These are phyloP conservation scores for Nakaseomyces kungkrabaensis DNA, from an alignment of 1,139 yeast genomes.

Conservation along the genomic window DNA sequence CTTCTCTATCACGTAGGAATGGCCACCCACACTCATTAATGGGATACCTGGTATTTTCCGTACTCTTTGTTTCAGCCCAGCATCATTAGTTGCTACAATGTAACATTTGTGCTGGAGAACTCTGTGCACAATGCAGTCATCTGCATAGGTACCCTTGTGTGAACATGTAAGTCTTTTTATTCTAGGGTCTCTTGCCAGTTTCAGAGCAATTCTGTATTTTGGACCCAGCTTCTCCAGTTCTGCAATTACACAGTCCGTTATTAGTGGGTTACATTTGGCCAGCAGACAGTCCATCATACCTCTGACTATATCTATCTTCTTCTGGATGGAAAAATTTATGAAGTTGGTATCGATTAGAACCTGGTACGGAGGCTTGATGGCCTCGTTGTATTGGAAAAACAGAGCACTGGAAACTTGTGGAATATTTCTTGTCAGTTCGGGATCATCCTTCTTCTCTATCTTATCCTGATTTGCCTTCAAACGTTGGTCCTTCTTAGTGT, in stretches of 20 bases:
- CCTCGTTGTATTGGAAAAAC: conserved; percentile 87
- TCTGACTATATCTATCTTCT: conserved; percentile 81
- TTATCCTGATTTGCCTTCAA: conserved; percentile 33
- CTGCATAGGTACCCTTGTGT: conserved; percentile 95
- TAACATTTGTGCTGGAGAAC: conserved; percentile 94
- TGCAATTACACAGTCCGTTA: conserved; percentile 97
- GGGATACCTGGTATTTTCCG: conserved; percentile 97
- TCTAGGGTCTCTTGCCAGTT: conserved; percentile 88
- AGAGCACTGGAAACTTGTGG: conserved; percentile 96
- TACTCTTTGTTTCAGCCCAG: conserved; percentile 87
- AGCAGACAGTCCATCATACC: conserved; percentile 94
- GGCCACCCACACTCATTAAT: conserved; percentile 90
- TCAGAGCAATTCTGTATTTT: conserved; percentile 82
- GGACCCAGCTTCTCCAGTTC: conserved; percentile 95
- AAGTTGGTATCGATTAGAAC: conserved; percentile 92
- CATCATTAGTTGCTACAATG: conserved; percentile 96
- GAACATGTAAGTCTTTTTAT: conserved; percentile 78
- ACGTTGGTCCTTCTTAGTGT: conserved; percentile 57
- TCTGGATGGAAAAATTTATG: conserved; percentile 90
- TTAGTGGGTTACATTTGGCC: conserved; percentile 91
- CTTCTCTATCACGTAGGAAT: conserved; percentile 83
- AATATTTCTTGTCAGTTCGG: conserved; percentile 73
- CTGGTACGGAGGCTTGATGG: conserved; percentile 94
- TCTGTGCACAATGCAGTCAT: conserved; percentile 88
- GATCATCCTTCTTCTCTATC: conserved; percentile 42